A percentile compares a stretch with the other conserved stretches of the same genome.
These are phyloP conservation scores for Cajanus cajan DNA, from an alignment of 306 rosid species.

Conservation along the genomic window DNA sequence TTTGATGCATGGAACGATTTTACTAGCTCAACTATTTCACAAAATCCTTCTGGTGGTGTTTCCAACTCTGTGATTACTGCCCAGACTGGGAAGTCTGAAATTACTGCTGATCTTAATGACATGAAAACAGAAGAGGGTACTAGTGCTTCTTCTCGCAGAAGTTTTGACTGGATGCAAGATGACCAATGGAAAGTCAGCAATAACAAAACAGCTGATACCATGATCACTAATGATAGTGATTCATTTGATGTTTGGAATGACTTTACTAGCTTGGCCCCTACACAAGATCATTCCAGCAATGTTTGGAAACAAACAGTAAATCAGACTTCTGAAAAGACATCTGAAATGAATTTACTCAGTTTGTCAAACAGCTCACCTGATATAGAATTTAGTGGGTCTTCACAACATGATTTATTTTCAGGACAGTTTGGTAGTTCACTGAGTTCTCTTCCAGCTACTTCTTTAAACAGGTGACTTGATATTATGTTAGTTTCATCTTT, in stretches of 20 bases:
- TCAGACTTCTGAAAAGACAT: conserved; percentile 35
- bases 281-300: conserved; percentile 41
- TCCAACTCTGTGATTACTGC: conserved; percentile 39
- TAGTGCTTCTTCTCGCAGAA: conserved; percentile 28
- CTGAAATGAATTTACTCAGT: conserved; percentile 49
- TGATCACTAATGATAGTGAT: conserved; percentile 34
- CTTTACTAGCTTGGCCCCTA: conserved; percentile 49
- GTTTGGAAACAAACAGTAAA: conserved; percentile 41
- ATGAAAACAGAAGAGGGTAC: conserved; percentile 34
- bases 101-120: conserved; percentile 30
- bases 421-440: conserved; percentile 40
- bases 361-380: conserved; percentile 38
- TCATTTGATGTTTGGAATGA: conserved; percentile 66
- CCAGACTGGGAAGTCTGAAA: conserved; percentile 47
- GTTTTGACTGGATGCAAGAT: conserved; percentile 55
- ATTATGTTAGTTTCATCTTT: conserved; percentile 19
- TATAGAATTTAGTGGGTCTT: conserved; percentile 47
- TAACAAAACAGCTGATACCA: conserved; percentile 36
- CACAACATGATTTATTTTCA: conserved; percentile 46
- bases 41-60: conserved; percentile 39
- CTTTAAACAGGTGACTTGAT: conserved; percentile 59
- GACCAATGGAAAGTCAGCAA: conserved; percentile 45
- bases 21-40: conserved; percentile 51
- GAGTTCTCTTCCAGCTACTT: conserved; percentile 44
- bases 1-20: conserved; percentile 69